Base-by-base conservation (phyloP, 2,329 filamentous ascomycete genomes). In the Hirsutella rhossiliensis region DNA sequence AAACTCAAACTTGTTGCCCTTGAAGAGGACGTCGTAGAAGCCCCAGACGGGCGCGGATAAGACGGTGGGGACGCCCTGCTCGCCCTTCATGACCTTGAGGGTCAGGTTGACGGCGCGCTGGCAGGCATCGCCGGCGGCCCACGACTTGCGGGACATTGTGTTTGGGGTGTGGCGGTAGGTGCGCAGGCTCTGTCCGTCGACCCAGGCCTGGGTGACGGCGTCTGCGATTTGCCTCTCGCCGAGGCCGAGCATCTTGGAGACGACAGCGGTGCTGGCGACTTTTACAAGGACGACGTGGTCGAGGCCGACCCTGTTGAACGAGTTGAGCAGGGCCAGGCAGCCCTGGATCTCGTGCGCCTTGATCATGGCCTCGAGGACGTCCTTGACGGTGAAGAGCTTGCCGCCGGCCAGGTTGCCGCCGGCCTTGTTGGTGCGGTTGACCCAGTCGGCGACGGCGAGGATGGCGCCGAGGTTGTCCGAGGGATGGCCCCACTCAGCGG, bases 311-410 rank as follows among this genome's bases (percentile, higher is more conserved):
- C 90, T 94, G 79, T 98, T 98, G 80, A 82, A 97, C 43, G 88
- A 95, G 78, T 98, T 98, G 69, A 97, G 83, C 47, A 98, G 78
- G 45, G 92, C 92, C 64, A 98, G 73, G 67, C 89, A 94, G 57
- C 92, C 92, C 75, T 98, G 92, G 60, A 98, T 95, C 67, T 98
- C 92, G 67, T 98, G 92, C 56, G 92, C 92, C 77, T 95, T 95
- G 76, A 97, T 94, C 87, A 97, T 96, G 55, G 78, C 88, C 75
- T 96, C 89, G 52, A 98, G 78, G 34, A 98, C 82, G 59, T 97
- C 90, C 62, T 81, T 82, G 61, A 97, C 71, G 54, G 84, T 95
- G 64, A 94, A 80, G 62, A 87, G 79, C 73, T 87, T 94, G 56
- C 87, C 88, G 48, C 85, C 86, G 43, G 87, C 87, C 53, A 90